Conservation (phyloP, 2,329 filamentous ascomycete genomes). For the Botrytis galanthina region DNA sequence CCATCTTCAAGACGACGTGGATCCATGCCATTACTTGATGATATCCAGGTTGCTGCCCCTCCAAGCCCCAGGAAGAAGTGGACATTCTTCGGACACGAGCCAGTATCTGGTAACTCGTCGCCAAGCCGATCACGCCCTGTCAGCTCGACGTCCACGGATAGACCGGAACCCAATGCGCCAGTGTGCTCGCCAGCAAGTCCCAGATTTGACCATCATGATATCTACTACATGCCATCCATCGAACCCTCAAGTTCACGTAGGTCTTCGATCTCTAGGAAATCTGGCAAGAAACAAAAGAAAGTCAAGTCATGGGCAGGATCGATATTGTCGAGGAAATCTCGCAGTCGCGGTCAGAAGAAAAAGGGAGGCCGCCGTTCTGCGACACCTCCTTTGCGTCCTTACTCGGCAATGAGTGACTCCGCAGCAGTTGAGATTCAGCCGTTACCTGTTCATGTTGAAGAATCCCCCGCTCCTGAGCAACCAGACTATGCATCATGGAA, state of each 20-base stretch:
- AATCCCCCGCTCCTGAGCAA: constrained; percentile 25
- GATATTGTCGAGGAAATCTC: constrained; percentile 49
- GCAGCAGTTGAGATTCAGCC: constrained; percentile 28
- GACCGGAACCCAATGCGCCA: constrained; percentile 27
- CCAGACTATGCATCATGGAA: constrained; percentile 41
- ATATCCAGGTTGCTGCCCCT: constrained; percentile 36
- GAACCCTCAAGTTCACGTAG: constrained; percentile 32
- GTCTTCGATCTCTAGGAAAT: constrained; percentile 36
- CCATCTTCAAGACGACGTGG: constrained; percentile 47
- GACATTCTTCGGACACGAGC: constrained; percentile 38
- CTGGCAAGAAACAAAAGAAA: constrained; percentile 63
- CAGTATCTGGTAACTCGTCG: constrained; percentile 41
- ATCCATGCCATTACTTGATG: constrained; percentile 55
- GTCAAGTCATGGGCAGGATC: constrained; percentile 63
- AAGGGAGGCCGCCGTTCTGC: constrained; percentile 43
- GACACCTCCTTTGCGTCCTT: constrained; percentile 44
- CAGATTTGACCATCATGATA: constrained; percentile 23
- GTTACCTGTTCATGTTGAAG: constrained; percentile 12
- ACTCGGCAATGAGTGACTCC: constrained; percentile 33
- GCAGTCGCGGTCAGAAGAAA: constrained; percentile 45
- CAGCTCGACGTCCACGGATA: constrained; percentile 41
- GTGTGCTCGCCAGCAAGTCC: constrained; percentile 15
- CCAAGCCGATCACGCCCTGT: constrained; percentile 47
- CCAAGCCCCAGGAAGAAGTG: constrained; percentile 38
- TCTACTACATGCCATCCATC: constrained; percentile 29